phyloP scores from a whole-genome alignment of 768 basidiomycete genomes.

The Suillus hirtellus region DNA sequence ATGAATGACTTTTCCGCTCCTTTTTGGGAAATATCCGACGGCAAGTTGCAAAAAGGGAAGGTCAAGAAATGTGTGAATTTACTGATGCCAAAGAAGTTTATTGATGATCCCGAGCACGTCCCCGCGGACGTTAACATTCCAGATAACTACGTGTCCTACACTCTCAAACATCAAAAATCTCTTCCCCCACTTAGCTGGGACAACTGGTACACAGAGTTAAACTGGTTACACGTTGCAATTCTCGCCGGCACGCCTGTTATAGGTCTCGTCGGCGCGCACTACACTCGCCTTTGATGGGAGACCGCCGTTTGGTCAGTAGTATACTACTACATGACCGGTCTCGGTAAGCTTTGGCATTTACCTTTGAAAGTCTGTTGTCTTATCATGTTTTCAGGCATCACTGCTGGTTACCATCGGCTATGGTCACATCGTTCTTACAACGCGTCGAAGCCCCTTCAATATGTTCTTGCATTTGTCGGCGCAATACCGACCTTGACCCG shows the following conservation, averaged over 20 bases:
- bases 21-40: no score
- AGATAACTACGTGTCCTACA: conserved; percentile 82
- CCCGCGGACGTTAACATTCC: conserved; percentile 64
- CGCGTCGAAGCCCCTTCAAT: conserved; percentile 83
- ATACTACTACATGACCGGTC: conserved; percentile 80
- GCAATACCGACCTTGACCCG: conserved; percentile 93
- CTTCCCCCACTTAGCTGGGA: conserved; percentile 67
- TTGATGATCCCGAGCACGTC: conserved; percentile 28
- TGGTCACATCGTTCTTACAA: conserved; percentile 98
- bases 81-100: conserved; percentile 15
- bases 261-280: conserved; percentile 69
- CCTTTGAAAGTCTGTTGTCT: conserved; percentile 39
- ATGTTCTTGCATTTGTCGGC: conserved; percentile 79
- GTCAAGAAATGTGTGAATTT: no score
- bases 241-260: conserved; percentile 74
- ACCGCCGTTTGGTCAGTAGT: conserved; percentile 68
- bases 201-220: conserved; percentile 61
- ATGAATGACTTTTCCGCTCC: no score
- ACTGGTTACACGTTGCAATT: conserved; percentile 75
- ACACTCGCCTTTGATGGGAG: conserved; percentile 66
- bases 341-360: conserved; percentile 56
- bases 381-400: conserved; percentile 56
- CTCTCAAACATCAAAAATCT: conserved; percentile 64
- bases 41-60: no score
- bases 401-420: conserved; percentile 93